A percentile compares a stretch with the other conserved stretches of the same genome.
Conservation (phyloP, 306 rosid genomes). For the Rosa chinensis region DNA sequence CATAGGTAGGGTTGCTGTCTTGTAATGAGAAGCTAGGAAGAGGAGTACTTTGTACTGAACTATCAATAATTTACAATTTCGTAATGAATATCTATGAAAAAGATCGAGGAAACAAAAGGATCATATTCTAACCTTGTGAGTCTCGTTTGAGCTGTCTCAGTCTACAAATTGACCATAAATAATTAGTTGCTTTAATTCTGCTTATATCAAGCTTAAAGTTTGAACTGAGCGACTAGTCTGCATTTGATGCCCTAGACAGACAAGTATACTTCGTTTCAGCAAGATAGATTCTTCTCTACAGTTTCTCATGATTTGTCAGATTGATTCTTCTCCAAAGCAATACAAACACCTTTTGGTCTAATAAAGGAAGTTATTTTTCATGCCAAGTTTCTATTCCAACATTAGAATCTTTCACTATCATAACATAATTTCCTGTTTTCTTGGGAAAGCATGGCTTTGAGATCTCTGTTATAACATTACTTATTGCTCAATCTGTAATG, state of each 20-base stretch:
- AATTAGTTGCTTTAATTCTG: neutral
- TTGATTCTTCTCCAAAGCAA: neutral
- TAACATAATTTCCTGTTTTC: neutral
- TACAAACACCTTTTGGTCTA: neutral
- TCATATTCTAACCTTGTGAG: neutral
- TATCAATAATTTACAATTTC: neutral
- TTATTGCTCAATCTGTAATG: too few species aligned
- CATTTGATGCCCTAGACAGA: neutral
- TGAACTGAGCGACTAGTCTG: neutral
- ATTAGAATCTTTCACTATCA: neutral
- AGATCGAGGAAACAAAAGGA: neutral
- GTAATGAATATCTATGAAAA: neutral
- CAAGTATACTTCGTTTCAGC: neutral
- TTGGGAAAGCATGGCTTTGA: neutral
- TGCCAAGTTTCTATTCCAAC: neutral
- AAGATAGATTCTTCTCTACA: neutral
- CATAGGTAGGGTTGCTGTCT: neutral
- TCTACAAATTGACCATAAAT: neutral
- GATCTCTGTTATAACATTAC: too few species aligned
- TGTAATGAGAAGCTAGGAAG: neutral
- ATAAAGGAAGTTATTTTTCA: neutral
- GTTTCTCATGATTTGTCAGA: neutral
- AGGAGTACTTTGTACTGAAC: neutral
- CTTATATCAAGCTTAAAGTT: neutral
- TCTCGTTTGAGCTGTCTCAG: neutral